Conservation (phyloP, 2,329 filamentous ascomycete species). For the Arachnomyces sp. region DNA sequence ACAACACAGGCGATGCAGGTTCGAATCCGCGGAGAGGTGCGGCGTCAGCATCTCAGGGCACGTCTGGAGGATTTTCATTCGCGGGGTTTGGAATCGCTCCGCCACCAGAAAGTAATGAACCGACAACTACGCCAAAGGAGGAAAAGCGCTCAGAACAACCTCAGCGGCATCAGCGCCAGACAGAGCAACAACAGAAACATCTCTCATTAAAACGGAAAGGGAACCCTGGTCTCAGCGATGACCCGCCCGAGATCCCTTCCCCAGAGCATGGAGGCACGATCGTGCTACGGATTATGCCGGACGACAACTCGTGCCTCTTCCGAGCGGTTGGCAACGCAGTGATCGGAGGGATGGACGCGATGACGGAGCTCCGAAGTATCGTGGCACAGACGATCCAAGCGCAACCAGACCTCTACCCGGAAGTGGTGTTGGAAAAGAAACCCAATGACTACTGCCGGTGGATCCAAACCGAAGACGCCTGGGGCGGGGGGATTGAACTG, state of each 20-base stretch:
- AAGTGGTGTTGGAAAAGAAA: slow-evolving; percentile 66
- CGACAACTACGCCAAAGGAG: slow-evolving; percentile 4
- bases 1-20: neutral
- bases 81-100: slow-evolving; percentile 9
- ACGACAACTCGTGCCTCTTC: slow-evolving; percentile 93
- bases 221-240: slow-evolving; percentile 39
- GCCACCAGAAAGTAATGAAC: slow-evolving; percentile 7
- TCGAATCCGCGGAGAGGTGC: neutral
- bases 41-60: slow-evolving; percentile 3
- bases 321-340: slow-evolving; percentile 77
- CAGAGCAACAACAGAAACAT: slow-evolving; percentile 9
- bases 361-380: slow-evolving; percentile 66
- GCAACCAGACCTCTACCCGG: slow-evolving; percentile 64
- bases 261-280: slow-evolving; percentile 49
- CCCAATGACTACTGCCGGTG: slow-evolving; percentile 71
- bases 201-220: slow-evolving; percentile 36
- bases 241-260: slow-evolving; percentile 56
- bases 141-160: neutral
- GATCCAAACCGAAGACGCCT: slow-evolving; percentile 72
- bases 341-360: slow-evolving; percentile 58
- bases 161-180: slow-evolving; percentile 8
- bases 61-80: slow-evolving; percentile 9
- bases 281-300: slow-evolving; percentile 87
- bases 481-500: slow-evolving; percentile 89
- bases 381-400: slow-evolving; percentile 71